These are phyloP conservation scores for Fusarium praegraminearum DNA, from an alignment of 2,329 filamentous ascomycete genomes.

Conservation along the genomic window DNA sequence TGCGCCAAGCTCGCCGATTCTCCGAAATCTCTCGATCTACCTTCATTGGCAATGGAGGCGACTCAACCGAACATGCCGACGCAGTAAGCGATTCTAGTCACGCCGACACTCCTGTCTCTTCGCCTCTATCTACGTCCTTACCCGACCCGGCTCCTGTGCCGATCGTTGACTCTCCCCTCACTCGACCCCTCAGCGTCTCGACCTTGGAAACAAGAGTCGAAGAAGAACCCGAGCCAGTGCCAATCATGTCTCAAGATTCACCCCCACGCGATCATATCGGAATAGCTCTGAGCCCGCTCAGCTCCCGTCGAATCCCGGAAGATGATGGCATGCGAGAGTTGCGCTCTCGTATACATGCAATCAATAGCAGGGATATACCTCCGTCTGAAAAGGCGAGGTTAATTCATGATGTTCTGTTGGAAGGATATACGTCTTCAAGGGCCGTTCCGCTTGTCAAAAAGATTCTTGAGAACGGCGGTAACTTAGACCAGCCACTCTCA, in stretches of 20 bases:
- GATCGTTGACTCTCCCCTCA: constrained; percentile 44
- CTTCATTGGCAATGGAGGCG: constrained; percentile 53
- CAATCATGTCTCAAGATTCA: constrained; percentile 39
- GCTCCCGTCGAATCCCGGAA: constrained; percentile 67
- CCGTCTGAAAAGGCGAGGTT: constrained; percentile 75
- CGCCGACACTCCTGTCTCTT: constrained; percentile 36
- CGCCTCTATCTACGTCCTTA: constrained; percentile 13
- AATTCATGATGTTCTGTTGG: constrained; percentile 78
- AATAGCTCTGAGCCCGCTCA: constrained; percentile 49
- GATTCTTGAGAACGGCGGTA: constrained; percentile 30
- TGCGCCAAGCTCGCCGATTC: constrained; percentile 74
- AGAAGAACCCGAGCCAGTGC: constrained; percentile 46
- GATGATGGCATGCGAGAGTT: constrained; percentile 82
- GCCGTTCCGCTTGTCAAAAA: constrained; percentile 31
- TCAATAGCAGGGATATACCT: constrained; percentile 71
- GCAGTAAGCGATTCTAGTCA: constrained; percentile 40
- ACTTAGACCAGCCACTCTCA: constrained; percentile 52
- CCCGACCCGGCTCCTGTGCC: constrained; percentile 31
- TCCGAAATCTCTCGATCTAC: constrained; percentile 63
- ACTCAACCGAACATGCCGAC: constrained; percentile 42
- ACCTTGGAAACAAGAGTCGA: constrained; percentile 53
- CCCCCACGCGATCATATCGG: constrained; percentile 51
- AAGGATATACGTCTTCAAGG: constrained; percentile 68
- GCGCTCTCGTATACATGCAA: constrained; percentile 74
- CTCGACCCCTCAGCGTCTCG: constrained; percentile 51